Evolutionary conservation across 768 basidiomycete species (phyloP).

Genomic region (Serendipita indica): DNA sequence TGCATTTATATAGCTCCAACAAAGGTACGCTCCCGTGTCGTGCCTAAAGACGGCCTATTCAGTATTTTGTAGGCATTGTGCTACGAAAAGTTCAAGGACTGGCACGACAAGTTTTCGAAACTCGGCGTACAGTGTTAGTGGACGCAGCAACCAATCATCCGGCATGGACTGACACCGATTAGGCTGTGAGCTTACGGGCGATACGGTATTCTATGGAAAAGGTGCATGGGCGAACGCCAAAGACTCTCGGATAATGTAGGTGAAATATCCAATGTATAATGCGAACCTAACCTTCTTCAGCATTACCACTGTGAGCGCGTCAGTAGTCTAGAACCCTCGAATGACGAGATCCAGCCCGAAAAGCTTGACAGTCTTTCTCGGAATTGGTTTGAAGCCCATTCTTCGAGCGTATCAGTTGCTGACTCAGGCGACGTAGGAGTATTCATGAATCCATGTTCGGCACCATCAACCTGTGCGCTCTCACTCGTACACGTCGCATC

Average conservation of each 20-base stretch:
- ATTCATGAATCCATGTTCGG: slow-evolving; percentile 53
- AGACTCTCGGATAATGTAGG: slow-evolving; percentile 64
- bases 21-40: slow-evolving; percentile 36
- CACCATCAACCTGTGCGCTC: slow-evolving; percentile 42
- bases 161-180: too few species aligned
- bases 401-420: not conserved
- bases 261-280: not conserved
- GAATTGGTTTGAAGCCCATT: slow-evolving; percentile 41
- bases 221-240: slow-evolving; percentile 61
- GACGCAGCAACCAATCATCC: too few species aligned
- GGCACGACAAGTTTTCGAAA: slow-evolving; percentile 63
- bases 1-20: slow-evolving; percentile 91
- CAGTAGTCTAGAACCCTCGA: too few species aligned
- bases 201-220: slow-evolving; percentile 54
- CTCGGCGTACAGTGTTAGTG: slow-evolving; percentile 60
- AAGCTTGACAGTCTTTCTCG: slow-evolving; percentile 94
- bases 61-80: slow-evolving; percentile 61
- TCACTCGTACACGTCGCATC: not conserved
- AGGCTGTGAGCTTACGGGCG: slow-evolving; percentile 90
- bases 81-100: slow-evolving; percentile 68
- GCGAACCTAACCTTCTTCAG: slow-evolving; percentile 23
- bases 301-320: slow-evolving; percentile 65
- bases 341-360: slow-evolving; percentile 82
- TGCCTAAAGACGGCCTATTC: not conserved
- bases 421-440: slow-evolving; percentile 27